Conservation (phyloP, 2,329 filamentous ascomycete genomes). For the Claviceps capensis region DNA sequence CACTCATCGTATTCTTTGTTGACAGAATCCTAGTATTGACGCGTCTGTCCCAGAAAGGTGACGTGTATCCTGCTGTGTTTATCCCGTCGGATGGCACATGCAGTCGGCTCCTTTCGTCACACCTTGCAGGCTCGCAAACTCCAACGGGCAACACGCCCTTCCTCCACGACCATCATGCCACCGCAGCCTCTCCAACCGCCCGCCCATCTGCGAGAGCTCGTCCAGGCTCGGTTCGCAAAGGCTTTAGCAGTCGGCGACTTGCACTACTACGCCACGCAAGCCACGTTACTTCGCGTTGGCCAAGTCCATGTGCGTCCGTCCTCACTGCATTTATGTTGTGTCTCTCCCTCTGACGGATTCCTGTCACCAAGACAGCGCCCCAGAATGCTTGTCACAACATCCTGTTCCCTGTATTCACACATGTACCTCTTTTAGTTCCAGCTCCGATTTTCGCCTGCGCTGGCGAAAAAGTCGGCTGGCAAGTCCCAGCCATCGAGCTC, state of each 20-base stretch:
- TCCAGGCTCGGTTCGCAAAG: constrained; percentile 33
- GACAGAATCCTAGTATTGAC: too few species aligned
- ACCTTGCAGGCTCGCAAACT: too few species aligned
- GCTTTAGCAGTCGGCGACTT: constrained; percentile 35
- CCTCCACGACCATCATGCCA: too few species aligned
- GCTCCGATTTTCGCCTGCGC: constrained; percentile 54
- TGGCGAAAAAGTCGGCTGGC: constrained; percentile 31
- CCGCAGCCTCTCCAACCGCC: constrained; percentile 15
- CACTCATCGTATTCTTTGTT: too few species aligned
- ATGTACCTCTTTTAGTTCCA: constrained; percentile 41
- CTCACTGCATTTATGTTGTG: neutral
- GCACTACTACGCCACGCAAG: constrained; percentile 40
- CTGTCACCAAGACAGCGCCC: too few species aligned
- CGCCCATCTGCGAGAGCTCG: constrained; percentile 35
- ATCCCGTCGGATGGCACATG: too few species aligned
- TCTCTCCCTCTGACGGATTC: too few species aligned
- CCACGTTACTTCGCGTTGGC: constrained; percentile 30
- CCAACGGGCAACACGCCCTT: too few species aligned
- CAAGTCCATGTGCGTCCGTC: constrained; percentile 28
- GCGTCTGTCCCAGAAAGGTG: too few species aligned
- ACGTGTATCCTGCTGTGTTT: too few species aligned
- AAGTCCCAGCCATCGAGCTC: constrained; percentile 33
- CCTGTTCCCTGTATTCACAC: neutral
- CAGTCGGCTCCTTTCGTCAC: too few species aligned
- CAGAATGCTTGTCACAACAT: too few species aligned